These are phyloP conservation scores for Cyanodermella asteris DNA, from an alignment of 2,329 filamentous ascomycete species.

Conservation along the genomic window DNA sequence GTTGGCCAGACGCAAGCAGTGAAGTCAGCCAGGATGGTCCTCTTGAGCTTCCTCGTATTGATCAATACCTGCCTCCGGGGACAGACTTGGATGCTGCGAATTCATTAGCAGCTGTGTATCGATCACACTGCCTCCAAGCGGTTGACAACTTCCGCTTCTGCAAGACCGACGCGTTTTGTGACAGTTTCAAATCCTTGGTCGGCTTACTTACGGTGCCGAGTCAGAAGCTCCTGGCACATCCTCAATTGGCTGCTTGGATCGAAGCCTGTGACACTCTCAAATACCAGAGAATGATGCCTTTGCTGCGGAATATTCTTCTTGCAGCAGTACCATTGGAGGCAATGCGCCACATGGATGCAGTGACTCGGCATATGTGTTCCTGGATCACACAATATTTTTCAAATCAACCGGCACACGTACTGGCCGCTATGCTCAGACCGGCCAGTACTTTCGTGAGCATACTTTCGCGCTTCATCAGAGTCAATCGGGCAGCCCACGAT, in stretches of 20 bases:
- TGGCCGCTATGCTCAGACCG: constrained; percentile 68
- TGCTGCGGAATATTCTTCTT: constrained; percentile 68
- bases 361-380: constrained; percentile 56
- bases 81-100: constrained; percentile 76
- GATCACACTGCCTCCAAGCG: constrained; percentile 83
- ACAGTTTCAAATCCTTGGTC: constrained; percentile 84
- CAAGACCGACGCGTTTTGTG: constrained; percentile 91
- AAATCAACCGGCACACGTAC: constrained; percentile 62
- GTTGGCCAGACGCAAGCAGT: too few relatives aligned
- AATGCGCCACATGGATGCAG: constrained; percentile 65
- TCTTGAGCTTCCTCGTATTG: constrained; percentile 66
- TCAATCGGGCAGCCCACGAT: constrained; percentile 84
- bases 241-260: constrained; percentile 72
- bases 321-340: constrained; percentile 81
- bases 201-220: constrained; percentile 93
- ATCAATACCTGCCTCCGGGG: constrained; percentile 53
- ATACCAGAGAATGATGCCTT: constrained; percentile 92
- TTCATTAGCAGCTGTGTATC: constrained; percentile 68
- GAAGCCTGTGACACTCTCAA: constrained; percentile 87
- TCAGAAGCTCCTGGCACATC: constrained; percentile 70
- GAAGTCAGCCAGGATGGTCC: constrained; percentile 53
- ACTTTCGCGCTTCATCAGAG: constrained; percentile 65
- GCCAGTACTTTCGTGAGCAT: constrained; percentile 75
- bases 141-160: constrained; percentile 91
- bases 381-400: constrained; percentile 76